Base-by-base conservation (phyloP, 2,329 filamentous ascomycete genomes). In the Chrysoporthe austroafricana region DNA sequence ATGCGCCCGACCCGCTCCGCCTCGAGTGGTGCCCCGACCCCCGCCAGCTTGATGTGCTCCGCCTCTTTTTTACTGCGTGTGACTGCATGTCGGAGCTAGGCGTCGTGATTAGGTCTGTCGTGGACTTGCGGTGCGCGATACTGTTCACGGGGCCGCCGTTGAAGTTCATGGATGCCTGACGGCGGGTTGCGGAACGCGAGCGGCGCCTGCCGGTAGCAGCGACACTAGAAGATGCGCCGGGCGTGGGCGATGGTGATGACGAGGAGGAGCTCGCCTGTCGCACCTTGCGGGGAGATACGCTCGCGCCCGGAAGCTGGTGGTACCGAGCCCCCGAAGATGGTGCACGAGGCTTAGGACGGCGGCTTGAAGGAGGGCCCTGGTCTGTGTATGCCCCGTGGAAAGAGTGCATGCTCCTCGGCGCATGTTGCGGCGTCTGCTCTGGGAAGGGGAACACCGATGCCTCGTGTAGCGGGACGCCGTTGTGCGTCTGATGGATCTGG, bases 291-390 rank as follows among this genome's bases (percentile, higher is more conserved):
- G 79, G 79, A 50, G 79, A 79, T 21, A 74, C 74, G 69, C 76
- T 80, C 46, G 77, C 79, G 42, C 46, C 44, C 26, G 34, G 11
- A 11, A 66, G 69, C 65, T 76, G 74, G 72, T 78, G 77, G 72
- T 86, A 83, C 26, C 84, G 79, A 18, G 85, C 83, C 2, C 85
- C 85, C 0, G 85, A 84, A 1, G 84, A 86, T 1, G 84, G 85
- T 4, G 85, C 85, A 13, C 82, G 80, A 0, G 85, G 85, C 63
- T 83, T 83, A 14, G 82, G 81, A 43, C 80, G 79, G 42, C 79
- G 76, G 43, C 44, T 83, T 13, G 54, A 32, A 6, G n/a, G 39
- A 13, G 50, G 43, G 46, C 48, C 43, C 14, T 39, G 16, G 13
- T 42, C 62, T 43, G 34, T 26, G 50, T 56, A 67, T 18, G 66